Conservation (phyloP, 257 asterid genomes). For the Leonotis leonurus region DNA sequence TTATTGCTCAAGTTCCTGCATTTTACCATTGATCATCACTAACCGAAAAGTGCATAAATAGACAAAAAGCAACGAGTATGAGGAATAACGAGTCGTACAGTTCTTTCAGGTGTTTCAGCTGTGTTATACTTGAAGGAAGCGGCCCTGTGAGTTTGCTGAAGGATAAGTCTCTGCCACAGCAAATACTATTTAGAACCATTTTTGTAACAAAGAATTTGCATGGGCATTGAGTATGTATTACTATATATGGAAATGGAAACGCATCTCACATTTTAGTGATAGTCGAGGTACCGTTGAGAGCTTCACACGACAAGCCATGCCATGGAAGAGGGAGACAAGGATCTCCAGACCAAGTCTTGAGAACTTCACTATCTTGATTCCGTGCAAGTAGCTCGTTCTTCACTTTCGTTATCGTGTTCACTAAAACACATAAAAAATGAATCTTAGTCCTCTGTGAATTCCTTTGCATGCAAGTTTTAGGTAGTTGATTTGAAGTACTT, state of each 20-base stretch:
- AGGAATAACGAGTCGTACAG: slow-evolving; percentile 32
- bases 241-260: no score
- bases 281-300: slow-evolving; percentile 26
- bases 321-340: slow-evolving; percentile 72
- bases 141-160: slow-evolving; percentile 36
- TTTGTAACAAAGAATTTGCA: no score
- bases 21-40: slow-evolving; percentile 6
- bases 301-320: slow-evolving; percentile 54
- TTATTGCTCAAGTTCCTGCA: slow-evolving; percentile 57
- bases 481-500: not conserved
- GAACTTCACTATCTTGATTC: slow-evolving; percentile 43
- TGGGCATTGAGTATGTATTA: not conserved
- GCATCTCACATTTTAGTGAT: slow-evolving; percentile 47
- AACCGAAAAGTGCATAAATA: not conserved
- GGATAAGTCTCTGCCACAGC: slow-evolving; percentile 51
- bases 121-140: slow-evolving; percentile 45
- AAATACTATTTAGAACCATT: not conserved
- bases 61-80: not conserved
- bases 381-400: slow-evolving; percentile 41
- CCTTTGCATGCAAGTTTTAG: not conserved
- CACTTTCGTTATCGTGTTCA: slow-evolving; percentile 35
- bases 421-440: slow-evolving; percentile 28
- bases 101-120: slow-evolving; percentile 48
- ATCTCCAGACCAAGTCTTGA: slow-evolving; percentile 56
- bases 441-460: not conserved